A percentile compares a stretch with the other conserved stretches of the same genome.
These are phyloP conservation scores for Solanum medicagineum DNA, from an alignment of 257 asterid genomes.

Conservation along the genomic window DNA sequence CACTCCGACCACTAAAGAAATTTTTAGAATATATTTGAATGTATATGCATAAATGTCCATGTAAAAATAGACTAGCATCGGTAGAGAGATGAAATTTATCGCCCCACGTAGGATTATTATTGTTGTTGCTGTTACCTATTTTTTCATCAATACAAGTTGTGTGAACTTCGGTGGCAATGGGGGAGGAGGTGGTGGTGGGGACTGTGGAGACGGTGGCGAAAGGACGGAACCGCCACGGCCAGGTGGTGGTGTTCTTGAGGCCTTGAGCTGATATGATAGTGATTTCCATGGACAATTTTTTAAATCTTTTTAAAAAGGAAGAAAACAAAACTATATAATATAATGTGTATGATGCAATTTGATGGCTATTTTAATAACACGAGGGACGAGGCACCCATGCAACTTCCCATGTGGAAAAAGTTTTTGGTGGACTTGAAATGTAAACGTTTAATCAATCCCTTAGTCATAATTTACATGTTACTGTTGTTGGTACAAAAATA, in stretches of 20 bases:
- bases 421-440: background rate
- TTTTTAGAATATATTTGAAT: constrained; percentile 23
- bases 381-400: constrained; percentile 2
- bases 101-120: constrained; percentile 26
- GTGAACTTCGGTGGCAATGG: background rate
- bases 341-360: background rate
- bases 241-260: constrained; percentile 5
- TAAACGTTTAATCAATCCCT: background rate
- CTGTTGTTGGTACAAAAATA: background rate
- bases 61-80: constrained; percentile 14
- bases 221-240: constrained; percentile 21
- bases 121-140: constrained; percentile 2
- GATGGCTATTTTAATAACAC: background rate
- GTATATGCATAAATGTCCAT: constrained; percentile 15
- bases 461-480: background rate
- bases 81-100: constrained; percentile 20
- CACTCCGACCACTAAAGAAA: constrained; percentile 19
- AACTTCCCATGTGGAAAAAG: constrained; percentile 35
- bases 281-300: constrained; percentile 13
- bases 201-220: constrained; percentile 9
- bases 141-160: constrained; percentile 20
- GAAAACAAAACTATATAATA: background rate
- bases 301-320: background rate
- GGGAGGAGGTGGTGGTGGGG: background rate
- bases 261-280: constrained; percentile 37